Conservation (phyloP, 495 filamentous ascomycete genomes). For the Emericellopsis terricola region DNA sequence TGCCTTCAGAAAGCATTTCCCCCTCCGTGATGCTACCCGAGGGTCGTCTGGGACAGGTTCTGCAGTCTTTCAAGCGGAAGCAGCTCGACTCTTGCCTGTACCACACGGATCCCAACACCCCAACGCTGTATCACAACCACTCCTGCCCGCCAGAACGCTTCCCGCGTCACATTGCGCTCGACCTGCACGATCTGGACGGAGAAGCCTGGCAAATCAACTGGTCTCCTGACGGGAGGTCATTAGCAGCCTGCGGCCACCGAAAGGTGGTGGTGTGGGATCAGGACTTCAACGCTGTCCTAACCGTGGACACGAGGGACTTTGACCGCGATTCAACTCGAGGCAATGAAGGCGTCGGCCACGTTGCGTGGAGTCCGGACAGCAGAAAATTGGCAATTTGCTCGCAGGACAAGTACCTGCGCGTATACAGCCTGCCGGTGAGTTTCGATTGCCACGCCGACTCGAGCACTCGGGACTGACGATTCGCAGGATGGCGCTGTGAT, state of each 20-base stretch:
- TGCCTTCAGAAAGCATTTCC: constrained; percentile 81
- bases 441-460: too few relatives aligned
- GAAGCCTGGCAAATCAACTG: constrained; percentile 87
- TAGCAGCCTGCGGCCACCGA: constrained; percentile 71
- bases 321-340: constrained; percentile 41
- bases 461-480: constrained; percentile 3
- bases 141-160: constrained; percentile 65
- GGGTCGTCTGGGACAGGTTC: constrained; percentile 69
- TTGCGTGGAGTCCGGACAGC: constrained; percentile 88
- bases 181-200: constrained; percentile 57
- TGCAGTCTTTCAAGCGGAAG: constrained; percentile 62
- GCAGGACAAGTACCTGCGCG: constrained; percentile 49
- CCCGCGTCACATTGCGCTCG: constrained; percentile 43
- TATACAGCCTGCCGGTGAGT: constrained; percentile 44
- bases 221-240: constrained; percentile 68
- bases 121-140: constrained; percentile 82
- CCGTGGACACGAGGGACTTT: constrained; percentile 47
- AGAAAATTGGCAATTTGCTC: constrained; percentile 67
- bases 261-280: constrained; percentile 64
- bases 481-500: constrained; percentile 51
- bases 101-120: constrained; percentile 63
- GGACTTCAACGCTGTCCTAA: background rate
- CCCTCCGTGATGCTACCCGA: constrained; percentile 97
- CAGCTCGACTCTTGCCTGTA: constrained; percentile 76
- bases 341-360: constrained; percentile 46